Evolutionary conservation across 345 rosid species (phyloP).

Genomic region (Balakata baccata): DNA sequence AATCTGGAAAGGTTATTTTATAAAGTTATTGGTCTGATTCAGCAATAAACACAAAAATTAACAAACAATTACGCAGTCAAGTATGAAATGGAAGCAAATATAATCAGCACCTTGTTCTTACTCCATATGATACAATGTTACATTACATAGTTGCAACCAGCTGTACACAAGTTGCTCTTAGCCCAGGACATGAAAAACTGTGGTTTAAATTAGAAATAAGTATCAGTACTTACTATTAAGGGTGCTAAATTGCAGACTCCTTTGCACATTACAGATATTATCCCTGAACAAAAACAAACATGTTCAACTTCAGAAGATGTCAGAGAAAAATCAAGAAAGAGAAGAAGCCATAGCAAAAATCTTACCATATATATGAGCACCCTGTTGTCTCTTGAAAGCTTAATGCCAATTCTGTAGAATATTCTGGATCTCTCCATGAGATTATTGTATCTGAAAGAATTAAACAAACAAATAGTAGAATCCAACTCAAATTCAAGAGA

Average conservation of each 20-base stretch:
- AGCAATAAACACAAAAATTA: background rate
- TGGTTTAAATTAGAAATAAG: background rate
- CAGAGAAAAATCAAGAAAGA: background rate
- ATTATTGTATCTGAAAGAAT: slow-evolving; percentile 75
- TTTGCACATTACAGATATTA: slow-evolving; percentile 74
- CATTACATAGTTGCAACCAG: background rate
- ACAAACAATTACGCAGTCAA: background rate
- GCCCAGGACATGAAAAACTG: background rate
- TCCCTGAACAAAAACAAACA: slow-evolving; percentile 50
- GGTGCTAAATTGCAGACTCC: slow-evolving; percentile 74
- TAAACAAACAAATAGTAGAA: slow-evolving; percentile 1
- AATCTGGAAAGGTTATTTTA: background rate
- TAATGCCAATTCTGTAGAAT: slow-evolving; percentile 81
- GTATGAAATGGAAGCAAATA: background rate
- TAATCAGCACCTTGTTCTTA: slow-evolving; percentile 3
- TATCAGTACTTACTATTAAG: slow-evolving; percentile 61
- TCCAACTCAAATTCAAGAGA: slow-evolving; percentile 13
- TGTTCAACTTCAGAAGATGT: background rate
- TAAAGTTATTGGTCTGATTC: background rate
- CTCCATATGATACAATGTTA: background rate
- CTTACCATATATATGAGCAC: slow-evolving; percentile 86
- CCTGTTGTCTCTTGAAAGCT: slow-evolving; percentile 96
- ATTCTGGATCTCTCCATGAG: slow-evolving; percentile 96
- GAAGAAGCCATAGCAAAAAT: slow-evolving; percentile 10
- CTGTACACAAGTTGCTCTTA: background rate